Evolutionary conservation across 2,329 filamentous ascomycete genomes (phyloP).

Genomic region (Neurospora sp.): DNA sequence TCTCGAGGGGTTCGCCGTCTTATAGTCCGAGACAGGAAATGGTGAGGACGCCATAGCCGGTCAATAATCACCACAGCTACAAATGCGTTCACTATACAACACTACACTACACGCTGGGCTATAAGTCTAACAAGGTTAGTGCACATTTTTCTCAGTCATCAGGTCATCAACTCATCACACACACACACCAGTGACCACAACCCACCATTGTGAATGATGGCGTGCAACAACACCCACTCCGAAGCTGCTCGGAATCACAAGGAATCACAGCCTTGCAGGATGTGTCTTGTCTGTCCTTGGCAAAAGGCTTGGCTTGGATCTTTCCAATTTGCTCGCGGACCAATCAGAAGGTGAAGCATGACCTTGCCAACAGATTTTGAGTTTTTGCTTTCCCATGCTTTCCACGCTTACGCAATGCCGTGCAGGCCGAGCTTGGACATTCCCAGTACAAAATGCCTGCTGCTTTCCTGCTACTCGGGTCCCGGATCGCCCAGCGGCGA

Average conservation of each 20-base stretch:
- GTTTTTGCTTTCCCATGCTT: not conserved
- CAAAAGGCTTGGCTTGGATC: not conserved
- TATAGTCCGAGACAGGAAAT: not conserved
- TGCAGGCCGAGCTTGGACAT: not conserved
- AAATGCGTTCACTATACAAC: not conserved
- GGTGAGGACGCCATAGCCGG: not conserved
- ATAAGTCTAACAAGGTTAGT: not conserved
- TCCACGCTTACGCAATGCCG: not conserved
- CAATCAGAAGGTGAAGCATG: not conserved
- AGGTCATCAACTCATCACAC: not conserved
- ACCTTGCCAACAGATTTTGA: not conserved
- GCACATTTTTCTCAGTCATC: not conserved
- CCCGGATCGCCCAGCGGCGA: not conserved
- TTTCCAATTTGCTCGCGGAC: not conserved
- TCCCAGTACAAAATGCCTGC: not conserved
- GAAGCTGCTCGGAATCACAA: not conserved
- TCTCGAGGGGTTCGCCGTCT: not conserved
- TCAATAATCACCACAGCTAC: not conserved
- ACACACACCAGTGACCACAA: not conserved
- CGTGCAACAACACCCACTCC: not conserved
- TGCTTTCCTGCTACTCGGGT: not conserved
- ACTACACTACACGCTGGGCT: not conserved
- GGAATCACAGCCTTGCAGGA: not conserved
- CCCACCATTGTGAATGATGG: not conserved
- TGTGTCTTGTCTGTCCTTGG: not conserved